Percentiles rank a stretch among this genome's conserved stretches.
Evolutionary conservation across 2,329 filamentous ascomycete genomes (phyloP).

Genomic region (Cladophialophora bantiana): DNA sequence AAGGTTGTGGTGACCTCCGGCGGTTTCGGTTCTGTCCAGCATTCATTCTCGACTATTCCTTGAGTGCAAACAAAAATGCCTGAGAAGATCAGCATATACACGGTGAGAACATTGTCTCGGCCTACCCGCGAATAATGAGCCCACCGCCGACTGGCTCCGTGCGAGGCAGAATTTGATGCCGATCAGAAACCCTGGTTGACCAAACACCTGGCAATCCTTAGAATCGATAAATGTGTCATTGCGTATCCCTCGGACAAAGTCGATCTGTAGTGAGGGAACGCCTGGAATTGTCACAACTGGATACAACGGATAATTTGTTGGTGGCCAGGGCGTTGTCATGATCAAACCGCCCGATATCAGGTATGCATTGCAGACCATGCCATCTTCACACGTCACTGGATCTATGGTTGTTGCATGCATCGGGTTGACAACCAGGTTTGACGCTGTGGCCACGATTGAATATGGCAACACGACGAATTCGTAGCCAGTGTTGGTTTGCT

Average conservation of each 20-base stretch:
- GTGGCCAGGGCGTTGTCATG: neutral
- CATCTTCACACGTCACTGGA: neutral
- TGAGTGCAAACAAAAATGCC: neutral
- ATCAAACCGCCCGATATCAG: constrained; percentile 1
- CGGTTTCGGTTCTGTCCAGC: neutral
- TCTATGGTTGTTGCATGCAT: neutral
- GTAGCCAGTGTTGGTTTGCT: neutral
- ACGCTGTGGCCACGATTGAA: neutral
- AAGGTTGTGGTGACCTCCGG: neutral
- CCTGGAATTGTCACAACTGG: neutral
- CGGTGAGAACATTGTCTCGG: too few relatives aligned
- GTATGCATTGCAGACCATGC: neutral
- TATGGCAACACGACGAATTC: constrained; percentile 2
- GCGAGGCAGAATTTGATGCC: constrained; percentile 6
- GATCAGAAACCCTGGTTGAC: neutral
- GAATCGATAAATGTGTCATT: neutral
- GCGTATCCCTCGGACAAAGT: neutral
- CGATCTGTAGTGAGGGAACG: neutral
- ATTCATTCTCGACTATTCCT: neutral
- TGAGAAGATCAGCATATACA: neutral
- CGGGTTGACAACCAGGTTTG: constrained; percentile 5
- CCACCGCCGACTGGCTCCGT: neutral
- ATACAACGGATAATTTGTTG: neutral
- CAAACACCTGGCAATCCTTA: constrained; percentile 1
- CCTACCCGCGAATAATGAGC: neutral